Evolutionary conservation across 306 rosid genomes (phyloP).

Genomic region (Cercis canadensis): DNA sequence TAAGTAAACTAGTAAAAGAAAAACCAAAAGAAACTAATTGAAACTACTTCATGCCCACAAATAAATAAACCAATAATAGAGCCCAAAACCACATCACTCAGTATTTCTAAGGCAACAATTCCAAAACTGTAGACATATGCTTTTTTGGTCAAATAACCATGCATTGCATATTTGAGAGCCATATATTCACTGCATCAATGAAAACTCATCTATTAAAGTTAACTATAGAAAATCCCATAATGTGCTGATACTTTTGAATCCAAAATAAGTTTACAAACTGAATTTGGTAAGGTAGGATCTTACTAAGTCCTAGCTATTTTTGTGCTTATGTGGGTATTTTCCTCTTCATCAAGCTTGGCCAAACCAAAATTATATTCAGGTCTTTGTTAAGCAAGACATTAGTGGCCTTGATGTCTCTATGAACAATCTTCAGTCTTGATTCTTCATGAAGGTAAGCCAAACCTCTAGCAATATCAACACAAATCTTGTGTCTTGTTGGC

Average conservation of each 20-base stretch:
- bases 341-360: constrained; percentile 67
- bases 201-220: too few relatives aligned
- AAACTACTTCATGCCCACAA: too few relatives aligned
- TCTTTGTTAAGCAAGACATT: constrained; percentile 52
- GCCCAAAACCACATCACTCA: too few relatives aligned
- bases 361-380: constrained; percentile 58
- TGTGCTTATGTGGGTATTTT: constrained; percentile 58
- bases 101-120: constrained; percentile 48
- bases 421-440: constrained; percentile 69
- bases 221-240: too few relatives aligned
- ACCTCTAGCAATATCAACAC: constrained; percentile 64
- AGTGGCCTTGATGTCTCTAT: constrained; percentile 70
- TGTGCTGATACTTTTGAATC: not conserved
- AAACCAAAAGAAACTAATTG: too few relatives aligned
- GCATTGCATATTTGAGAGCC: constrained; percentile 49
- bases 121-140: constrained; percentile 62
- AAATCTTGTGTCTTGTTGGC: constrained; percentile 59
- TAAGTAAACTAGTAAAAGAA: too few relatives aligned
- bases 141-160: constrained; percentile 57
- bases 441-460: constrained; percentile 71
- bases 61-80: too few relatives aligned
- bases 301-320: constrained; percentile 54
- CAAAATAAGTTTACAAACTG: too few relatives aligned
- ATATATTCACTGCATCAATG: constrained; percentile 30
- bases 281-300: not conserved